These are phyloP conservation scores for Dissophora ornata DNA, from an alignment of 192 early-diverging fungal genomes.

Conservation along the genomic window DNA sequence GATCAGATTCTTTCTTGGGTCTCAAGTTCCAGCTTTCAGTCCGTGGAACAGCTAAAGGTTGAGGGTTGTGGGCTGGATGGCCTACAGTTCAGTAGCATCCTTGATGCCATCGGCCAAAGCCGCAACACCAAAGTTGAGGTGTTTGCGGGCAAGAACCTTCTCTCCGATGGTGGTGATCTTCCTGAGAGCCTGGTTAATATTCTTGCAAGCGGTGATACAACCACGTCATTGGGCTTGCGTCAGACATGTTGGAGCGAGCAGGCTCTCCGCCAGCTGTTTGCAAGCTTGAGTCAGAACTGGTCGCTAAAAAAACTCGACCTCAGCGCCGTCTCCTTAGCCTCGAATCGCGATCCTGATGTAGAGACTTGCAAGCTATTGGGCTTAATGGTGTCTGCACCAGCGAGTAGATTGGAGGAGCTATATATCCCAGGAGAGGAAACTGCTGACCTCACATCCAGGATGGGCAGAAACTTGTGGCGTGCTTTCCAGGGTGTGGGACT, in stretches of 20 bases:
- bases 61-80: conserved; percentile 60
- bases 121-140: conserved; percentile 53
- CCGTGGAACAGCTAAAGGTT: conserved; percentile 42
- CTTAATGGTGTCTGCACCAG: conserved; percentile 43
- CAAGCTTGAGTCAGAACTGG: conserved; percentile 56
- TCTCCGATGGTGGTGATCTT: conserved; percentile 53
- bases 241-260: conserved; percentile 62
- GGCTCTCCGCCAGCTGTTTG: conserved; percentile 60
- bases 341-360: conserved; percentile 41
- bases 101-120: conserved; percentile 53
- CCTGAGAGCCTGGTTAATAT: conserved; percentile 47
- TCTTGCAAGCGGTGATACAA: conserved; percentile 51
- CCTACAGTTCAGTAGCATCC: conserved; percentile 48
- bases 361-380: conserved; percentile 57
- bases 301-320: conserved; percentile 54
- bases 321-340: conserved; percentile 49
- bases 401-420: conserved; percentile 53
- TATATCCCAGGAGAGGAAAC: conserved; percentile 47
- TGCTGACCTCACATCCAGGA: conserved; percentile 31
- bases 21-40: conserved; percentile 27
- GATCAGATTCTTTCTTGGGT: conserved; percentile 43
- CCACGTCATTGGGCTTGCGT: conserved; percentile 51
- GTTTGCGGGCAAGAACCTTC: conserved; percentile 51
- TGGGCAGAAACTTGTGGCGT: conserved; percentile 51
- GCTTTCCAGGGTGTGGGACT: conserved; percentile 39